phyloP scores from a whole-genome alignment of 78 protist species.

The Pigoraptor vietnamica region DNA sequence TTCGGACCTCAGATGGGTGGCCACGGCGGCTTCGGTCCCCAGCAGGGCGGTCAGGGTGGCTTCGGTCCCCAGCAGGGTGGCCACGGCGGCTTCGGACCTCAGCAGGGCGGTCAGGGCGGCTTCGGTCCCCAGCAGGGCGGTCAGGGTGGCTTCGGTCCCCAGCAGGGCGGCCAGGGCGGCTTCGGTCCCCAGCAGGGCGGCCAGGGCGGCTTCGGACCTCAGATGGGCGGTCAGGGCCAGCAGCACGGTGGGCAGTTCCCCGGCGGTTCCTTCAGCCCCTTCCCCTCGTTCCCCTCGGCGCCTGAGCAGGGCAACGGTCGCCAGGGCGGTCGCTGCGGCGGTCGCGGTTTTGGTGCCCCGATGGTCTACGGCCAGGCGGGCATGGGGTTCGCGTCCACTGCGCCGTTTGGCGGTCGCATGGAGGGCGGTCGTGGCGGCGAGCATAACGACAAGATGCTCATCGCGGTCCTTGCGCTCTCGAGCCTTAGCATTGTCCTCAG shows the following conservation, averaged over 20 bases:
- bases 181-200: background rate
- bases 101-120: no score
- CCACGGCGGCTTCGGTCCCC: no score
- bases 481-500: background rate
- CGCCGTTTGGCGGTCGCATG: background rate
- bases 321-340: background rate
- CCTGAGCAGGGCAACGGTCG: background rate
- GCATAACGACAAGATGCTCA: background rate
- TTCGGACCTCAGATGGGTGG: no score
- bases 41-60: no score
- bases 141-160: no score
- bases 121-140: no score
- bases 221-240: background rate
- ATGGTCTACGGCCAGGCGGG: background rate
- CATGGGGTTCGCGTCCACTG: no score
- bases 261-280: background rate
- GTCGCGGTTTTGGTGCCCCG: background rate
- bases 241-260: background rate
- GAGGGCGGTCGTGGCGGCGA: background rate
- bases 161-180: background rate
- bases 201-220: background rate
- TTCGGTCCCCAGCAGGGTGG: no score
- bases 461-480: background rate
- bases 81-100: no score
- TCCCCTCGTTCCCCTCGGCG: background rate